Base-by-base conservation (phyloP, 2,329 filamentous ascomycete genomes). In the Xylaria sp. region DNA sequence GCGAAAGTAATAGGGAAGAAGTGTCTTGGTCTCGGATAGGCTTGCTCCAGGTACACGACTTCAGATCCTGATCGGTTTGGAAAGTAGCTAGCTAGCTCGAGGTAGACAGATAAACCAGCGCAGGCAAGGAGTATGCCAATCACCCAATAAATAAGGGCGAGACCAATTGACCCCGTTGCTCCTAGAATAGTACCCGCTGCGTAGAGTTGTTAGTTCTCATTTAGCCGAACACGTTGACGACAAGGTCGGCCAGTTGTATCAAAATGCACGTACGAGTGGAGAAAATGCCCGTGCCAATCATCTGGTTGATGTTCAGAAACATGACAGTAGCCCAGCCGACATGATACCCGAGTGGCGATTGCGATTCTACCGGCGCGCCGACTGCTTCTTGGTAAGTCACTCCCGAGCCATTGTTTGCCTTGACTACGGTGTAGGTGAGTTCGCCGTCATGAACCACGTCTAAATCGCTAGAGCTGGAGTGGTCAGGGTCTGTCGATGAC, bases 221-320 rank as follows among this genome's bases (percentile, higher is more conserved):
- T 48, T 10, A 40, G 12, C n/a, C 23, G 27, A 23, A 25, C 2
- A n/a, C 65, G 18, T 65, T 47, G 21, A 40, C 13, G 3, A 6
- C 27, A 29, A 16, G 13, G 6, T 25, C 4, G 18, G 6, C 21
- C 12, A 5, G 37, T 10, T n/a, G 35, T 29, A 29, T 27, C 25
- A 25, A 50, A 23, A 54, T 42, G 55, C 10, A 55, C 75, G 65
- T 71, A 78, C 76, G 76, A 10, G 66, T 71, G 5, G 86, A 87
- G 70, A 86, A 89, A 6, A 89, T 83, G 5, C 88, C 87, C 0
- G 87, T 90, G 1, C 88, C 88, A 53, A 91, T 83, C 87, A 90
- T 90, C 76, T 87, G 86, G 64, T 84, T 77, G 57, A 90, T 77
- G 70, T 90, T 90, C 29, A 90, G 75, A 64, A 88, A 87, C 23